Evolutionary conservation across 306 rosid genomes (phyloP).

Genomic region (Mucuna pruriens): DNA sequence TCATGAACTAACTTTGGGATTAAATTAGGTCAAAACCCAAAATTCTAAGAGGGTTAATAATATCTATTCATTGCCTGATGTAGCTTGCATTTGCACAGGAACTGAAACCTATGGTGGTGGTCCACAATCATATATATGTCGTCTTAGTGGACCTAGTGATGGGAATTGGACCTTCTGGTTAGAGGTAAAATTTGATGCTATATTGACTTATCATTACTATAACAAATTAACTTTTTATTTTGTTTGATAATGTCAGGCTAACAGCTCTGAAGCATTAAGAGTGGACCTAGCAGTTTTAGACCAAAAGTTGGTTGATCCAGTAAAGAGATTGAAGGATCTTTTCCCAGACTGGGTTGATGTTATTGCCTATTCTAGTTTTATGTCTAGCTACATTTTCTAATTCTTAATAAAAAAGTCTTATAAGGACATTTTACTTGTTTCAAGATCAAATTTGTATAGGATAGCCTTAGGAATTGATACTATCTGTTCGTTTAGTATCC

Average conservation of each 20-base stretch:
- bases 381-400: constrained; percentile 68
- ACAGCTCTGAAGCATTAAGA: constrained; percentile 63
- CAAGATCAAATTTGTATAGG: constrained; percentile 38
- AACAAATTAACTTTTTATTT: constrained; percentile 19
- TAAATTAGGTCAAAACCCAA: not conserved
- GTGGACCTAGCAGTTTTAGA: constrained; percentile 87
- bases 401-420: constrained; percentile 3
- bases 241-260: constrained; percentile 58
- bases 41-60: not conserved
- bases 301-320: constrained; percentile 66
- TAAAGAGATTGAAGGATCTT: constrained; percentile 73
- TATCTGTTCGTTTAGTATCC: not conserved
- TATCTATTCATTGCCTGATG: constrained; percentile 32
- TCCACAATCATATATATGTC: constrained; percentile 78
- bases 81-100: constrained; percentile 50
- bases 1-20: not conserved
- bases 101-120: constrained; percentile 64
- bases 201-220: constrained; percentile 10
- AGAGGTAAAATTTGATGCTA: constrained; percentile 61
- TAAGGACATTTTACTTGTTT: not conserved
- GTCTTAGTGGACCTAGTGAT: constrained; percentile 83
- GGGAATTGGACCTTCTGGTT: constrained; percentile 92
- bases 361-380: constrained; percentile 69
- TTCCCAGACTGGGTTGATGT: constrained; percentile 94
- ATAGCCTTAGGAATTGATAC: constrained; percentile 30